Evolutionary conservation across 1,284 basidiomycete species (phyloP), one percentile per base, ranked within the genome.

Genomic region (Pseudozyma hubeiensis): DNA sequence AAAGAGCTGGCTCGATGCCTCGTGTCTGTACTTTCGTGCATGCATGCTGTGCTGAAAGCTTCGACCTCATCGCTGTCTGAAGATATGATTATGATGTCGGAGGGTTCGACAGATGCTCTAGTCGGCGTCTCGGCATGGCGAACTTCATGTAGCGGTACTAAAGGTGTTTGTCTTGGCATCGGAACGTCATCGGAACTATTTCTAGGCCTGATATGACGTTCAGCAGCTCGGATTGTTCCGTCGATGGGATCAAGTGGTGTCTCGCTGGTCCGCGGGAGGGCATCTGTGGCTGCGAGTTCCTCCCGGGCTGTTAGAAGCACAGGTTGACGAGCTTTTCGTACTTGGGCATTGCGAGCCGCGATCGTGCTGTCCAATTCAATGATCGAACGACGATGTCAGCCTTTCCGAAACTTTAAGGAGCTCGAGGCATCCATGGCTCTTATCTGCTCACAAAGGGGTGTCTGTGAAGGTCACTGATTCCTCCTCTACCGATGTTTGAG

Each of bases 371-470:
- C 11, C 9, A 17, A 16, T 3, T 16, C 45, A 13, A 24, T 29
- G 17, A 44, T 24, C 24, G 24, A 16, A 13, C 7, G 11, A n/a
- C 11, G 39, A 29, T 7, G 52, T 35, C 29, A 34, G 43, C 16
- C 11, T 29, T 24, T 24, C 24, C 24, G 24, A 24, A 24, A 24
- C 2, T 4, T 24, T 24, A 1, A 24, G 24, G 24, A 24, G 4
- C 24, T 24, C 24, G 24, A 24, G 4, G 24, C 24, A 24, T 24
- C 24, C 24, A 24, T 24, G 24, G 11, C 14, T 29, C 9, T 10
- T 17, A 3, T 7, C 6, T 34, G 30, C 72, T 66, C 35, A 75
- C 72, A 75, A 75, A 29, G 72, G 72, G 4, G 72, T 75, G 14
- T 75, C 67, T 7, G 33, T 62, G 55, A 75, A 75, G 7, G 43